Evolutionary conservation across 345 rosid species (phyloP).

Genomic region (Populus nigra): DNA sequence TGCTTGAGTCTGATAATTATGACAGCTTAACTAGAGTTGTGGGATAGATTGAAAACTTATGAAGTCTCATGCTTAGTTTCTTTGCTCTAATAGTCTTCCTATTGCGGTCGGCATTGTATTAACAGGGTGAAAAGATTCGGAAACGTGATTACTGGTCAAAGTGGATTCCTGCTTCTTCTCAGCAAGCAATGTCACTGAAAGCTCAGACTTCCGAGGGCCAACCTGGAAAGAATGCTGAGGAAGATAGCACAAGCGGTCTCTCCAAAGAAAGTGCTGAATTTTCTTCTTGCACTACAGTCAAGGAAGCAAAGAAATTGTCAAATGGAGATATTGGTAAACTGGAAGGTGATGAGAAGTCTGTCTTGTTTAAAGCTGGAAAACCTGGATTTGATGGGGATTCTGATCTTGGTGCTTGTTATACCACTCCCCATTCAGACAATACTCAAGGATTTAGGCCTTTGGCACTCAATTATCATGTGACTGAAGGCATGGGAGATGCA

Average conservation of each 20-base stretch:
- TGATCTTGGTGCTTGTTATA: slow-evolving; percentile 15
- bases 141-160: slow-evolving; percentile 71
- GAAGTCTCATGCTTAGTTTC: neutral
- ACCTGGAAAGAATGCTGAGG: slow-evolving; percentile 27
- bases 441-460: slow-evolving; percentile 38
- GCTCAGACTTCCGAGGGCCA: slow-evolving; percentile 39
- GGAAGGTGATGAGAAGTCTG: slow-evolving; percentile 16
- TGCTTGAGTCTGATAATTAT: neutral
- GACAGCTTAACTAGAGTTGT: neutral
- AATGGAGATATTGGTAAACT: slow-evolving; percentile 13
- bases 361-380: slow-evolving; percentile 19
- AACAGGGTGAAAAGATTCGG: slow-evolving; percentile 73
- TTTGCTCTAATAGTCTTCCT: slow-evolving; percentile 4
- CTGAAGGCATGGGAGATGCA: slow-evolving; percentile 23
- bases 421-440: slow-evolving; percentile 9
- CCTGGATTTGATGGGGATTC: slow-evolving; percentile 19
- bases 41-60: slow-evolving; percentile 2
- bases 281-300: slow-evolving; percentile 1
- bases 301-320: slow-evolving; percentile 16
- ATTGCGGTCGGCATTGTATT: slow-evolving; percentile 17
- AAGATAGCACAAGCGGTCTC: slow-evolving; percentile 29
- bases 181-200: slow-evolving; percentile 22
- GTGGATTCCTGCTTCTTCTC: slow-evolving; percentile 53
- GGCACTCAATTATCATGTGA: slow-evolving; percentile 23
- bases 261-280: slow-evolving; percentile 23